Conservation (phyloP, 495 filamentous ascomycete genomes). For the Astrocystis sublimbata region DNA sequence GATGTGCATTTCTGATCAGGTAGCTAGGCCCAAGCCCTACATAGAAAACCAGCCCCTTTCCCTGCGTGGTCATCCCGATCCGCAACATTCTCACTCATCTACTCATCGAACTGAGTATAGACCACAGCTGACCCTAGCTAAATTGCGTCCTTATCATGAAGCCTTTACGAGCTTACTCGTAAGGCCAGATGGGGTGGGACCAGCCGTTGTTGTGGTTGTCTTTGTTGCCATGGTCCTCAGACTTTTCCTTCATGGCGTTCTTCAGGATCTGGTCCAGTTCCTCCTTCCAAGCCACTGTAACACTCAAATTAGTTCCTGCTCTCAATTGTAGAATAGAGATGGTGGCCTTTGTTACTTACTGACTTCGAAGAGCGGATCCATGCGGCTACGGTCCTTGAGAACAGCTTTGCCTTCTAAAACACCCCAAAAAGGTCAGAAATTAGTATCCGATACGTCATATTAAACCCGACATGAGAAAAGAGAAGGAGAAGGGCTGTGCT, state of each 20-base stretch:
- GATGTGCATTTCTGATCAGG: too few species aligned
- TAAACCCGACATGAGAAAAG: not conserved
- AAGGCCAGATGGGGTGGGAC: not conserved
- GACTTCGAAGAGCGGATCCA: not conserved
- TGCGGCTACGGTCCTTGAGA: not conserved
- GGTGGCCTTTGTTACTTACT: too few species aligned
- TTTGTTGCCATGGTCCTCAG: not conserved
- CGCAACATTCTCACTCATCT: too few species aligned
- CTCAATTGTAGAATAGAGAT: too few species aligned
- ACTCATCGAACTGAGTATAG: not conserved
- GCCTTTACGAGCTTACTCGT: not conserved
- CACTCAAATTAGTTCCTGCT: too few species aligned
- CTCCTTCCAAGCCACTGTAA: constrained; percentile 4
- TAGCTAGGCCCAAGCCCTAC: too few species aligned
- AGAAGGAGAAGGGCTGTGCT: not conserved
- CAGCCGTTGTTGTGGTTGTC: constrained; percentile 6
- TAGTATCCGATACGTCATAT: not conserved
- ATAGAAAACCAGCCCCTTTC: too few species aligned
- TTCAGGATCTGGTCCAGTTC: not conserved
- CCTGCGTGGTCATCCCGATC: too few species aligned
- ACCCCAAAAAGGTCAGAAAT: not conserved
- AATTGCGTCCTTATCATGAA: too few species aligned
- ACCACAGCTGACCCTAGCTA: too few species aligned
- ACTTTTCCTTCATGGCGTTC: not conserved
- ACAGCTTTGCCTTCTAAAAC: not conserved